Conservation (phyloP, 1,139 yeast genomes). For the Diutina ranongensis region DNA sequence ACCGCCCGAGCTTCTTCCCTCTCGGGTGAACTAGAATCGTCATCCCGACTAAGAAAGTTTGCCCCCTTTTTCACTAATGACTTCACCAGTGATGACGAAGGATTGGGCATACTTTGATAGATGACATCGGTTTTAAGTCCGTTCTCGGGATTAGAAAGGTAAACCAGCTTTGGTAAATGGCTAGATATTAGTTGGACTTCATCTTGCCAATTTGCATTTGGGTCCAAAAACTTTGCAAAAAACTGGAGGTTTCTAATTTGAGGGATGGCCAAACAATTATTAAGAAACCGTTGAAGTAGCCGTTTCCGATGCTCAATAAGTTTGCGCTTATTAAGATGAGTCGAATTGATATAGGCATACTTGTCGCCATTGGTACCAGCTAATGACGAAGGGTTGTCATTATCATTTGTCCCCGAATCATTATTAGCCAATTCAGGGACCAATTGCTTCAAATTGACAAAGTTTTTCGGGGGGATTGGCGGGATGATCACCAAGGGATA, state of each 20-base stretch:
- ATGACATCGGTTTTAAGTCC: slow-evolving; percentile 42
- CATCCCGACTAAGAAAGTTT: not conserved
- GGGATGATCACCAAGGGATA: slow-evolving; percentile 83
- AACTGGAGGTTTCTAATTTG: slow-evolving; percentile 49
- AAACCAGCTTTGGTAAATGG: slow-evolving; percentile 32
- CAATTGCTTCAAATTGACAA: slow-evolving; percentile 26
- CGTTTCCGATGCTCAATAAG: slow-evolving; percentile 59
- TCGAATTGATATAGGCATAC: slow-evolving; percentile 32
- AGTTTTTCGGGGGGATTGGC: slow-evolving; percentile 91
- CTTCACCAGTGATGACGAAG: slow-evolving; percentile 14
- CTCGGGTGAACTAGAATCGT: not conserved
- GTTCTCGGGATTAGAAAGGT: slow-evolving; percentile 45
- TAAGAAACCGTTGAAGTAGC: slow-evolving; percentile 64
- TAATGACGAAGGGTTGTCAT: slow-evolving; percentile 8
- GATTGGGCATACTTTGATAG: slow-evolving; percentile 56
- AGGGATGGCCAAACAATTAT: slow-evolving; percentile 54
- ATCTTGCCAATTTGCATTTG: slow-evolving; percentile 68
- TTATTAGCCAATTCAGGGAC: slow-evolving; percentile 10
- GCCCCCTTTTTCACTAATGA: slow-evolving; percentile 1
- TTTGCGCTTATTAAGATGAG: slow-evolving; percentile 28
- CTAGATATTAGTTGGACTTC: slow-evolving; percentile 30
- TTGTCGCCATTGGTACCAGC: not conserved
- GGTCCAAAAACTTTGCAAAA: slow-evolving; percentile 71
- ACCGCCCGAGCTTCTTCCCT: not conserved
- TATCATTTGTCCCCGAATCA: slow-evolving; percentile 1